Evolutionary conservation across 2,329 filamentous ascomycete species (phyloP), one percentile per base, ranked within the genome.

Genomic region (Diaporthe capsici): DNA sequence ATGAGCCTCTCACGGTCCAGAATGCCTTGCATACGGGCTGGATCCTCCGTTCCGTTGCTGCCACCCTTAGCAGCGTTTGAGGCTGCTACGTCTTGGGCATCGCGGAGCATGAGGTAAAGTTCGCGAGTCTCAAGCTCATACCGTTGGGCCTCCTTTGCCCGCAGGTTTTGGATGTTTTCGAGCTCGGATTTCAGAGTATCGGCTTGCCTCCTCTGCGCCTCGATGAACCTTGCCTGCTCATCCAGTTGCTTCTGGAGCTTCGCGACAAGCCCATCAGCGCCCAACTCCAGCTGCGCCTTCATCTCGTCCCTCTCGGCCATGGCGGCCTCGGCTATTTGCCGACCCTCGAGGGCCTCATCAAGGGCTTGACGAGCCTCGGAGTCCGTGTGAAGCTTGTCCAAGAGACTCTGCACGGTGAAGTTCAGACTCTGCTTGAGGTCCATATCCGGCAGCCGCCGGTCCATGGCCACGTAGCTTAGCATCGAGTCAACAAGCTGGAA

Each of bases 381-480:
- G 85, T 99, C 97, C 2, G 97, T 98, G 82, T 98, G 97, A 71
- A 99, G 89, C 85, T 97, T 98, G 86, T 98, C 97, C 77, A 99
- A 88, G 79, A 99, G 88, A 84, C 92, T 98, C 86, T 98, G 97
- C 13, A 99, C 97, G 0, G 96, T 98, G 81, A 98, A 98, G 84
- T 98, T 98, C 78, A 99, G 90, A 82, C 95, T 98, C 84, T 98
- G 96, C 87, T 98, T 98, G 76, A 99, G 90, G 83, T 99, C 97
- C 92, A 98, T 96, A 84, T 99, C 96, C 53, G 97, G 97, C 78
- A 98, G 85, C 78, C 97, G 91, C 82, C 97, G 92, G 84, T 99
- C 97, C 96, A 99, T 99, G 80, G 96, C 96, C 77, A 99, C 96
- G 84, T 98, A 98, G 84, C 95, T 98, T 79, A 99, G 92, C 95